A percentile compares a stretch with the other conserved stretches of the same genome.
These are phyloP conservation scores for Apiospora hydei DNA, from an alignment of 2,329 filamentous ascomycete species.

Conservation along the genomic window DNA sequence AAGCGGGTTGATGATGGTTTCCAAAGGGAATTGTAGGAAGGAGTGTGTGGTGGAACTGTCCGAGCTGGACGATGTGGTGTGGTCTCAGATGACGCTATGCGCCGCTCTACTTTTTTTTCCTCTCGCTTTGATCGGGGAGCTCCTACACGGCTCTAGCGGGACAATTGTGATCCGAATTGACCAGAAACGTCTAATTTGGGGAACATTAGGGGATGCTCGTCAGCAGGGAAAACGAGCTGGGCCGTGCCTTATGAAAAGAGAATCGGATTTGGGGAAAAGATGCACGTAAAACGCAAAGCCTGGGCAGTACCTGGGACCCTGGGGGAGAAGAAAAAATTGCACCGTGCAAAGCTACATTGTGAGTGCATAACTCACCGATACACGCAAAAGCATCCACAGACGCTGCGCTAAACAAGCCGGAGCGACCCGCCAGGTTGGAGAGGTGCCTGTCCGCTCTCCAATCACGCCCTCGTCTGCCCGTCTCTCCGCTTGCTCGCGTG, in stretches of 20 bases:
- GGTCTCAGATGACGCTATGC: slow-evolving; percentile 14
- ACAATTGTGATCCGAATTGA: not conserved
- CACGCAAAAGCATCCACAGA: not conserved
- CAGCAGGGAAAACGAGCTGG: not conserved
- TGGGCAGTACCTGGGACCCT: too few relatives aligned
- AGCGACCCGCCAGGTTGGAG: slow-evolving; percentile 5
- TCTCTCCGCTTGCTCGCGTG: slow-evolving; percentile 21
- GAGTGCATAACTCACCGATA: not conserved
- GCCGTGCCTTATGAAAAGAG: not conserved
- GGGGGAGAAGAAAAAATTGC: not conserved
- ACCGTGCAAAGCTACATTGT: not conserved
- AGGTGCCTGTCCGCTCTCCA: not conserved
- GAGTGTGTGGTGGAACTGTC: slow-evolving; percentile 17
- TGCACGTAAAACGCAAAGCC: not conserved
- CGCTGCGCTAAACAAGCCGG: slow-evolving; percentile 8
- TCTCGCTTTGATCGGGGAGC: slow-evolving; percentile 11
- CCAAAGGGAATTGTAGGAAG: slow-evolving; percentile 1
- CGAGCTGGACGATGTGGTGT: slow-evolving; percentile 5
- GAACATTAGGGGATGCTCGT: not conserved
- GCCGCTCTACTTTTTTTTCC: not conserved
- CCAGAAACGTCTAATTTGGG: slow-evolving; percentile 7
- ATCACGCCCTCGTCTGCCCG: not conserved
- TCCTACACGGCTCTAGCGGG: slow-evolving; percentile 17
- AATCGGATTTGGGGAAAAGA: slow-evolving; percentile 6
- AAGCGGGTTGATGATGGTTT: slow-evolving; percentile 18